Conservation (phyloP, 139 green algal species). For the Auxenochlorella pyrenoidosa region DNA sequence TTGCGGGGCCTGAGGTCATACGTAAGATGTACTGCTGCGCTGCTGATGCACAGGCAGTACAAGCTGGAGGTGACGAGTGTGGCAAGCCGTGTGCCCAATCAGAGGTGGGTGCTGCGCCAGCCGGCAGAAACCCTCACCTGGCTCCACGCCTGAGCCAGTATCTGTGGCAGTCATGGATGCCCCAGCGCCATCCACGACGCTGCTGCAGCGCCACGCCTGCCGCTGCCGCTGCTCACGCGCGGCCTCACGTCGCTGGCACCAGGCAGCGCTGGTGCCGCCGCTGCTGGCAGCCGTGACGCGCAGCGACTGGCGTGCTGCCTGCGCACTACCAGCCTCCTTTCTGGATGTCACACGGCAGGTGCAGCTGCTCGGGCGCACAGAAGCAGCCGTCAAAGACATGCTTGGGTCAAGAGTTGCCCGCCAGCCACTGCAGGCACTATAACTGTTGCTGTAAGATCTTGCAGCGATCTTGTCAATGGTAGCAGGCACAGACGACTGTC, state of each 20-base stretch:
- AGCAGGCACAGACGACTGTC: no score
- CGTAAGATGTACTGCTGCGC: no score
- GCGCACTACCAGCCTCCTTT: neutral
- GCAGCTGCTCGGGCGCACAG: neutral
- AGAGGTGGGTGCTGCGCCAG: neutral
- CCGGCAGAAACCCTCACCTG: neutral
- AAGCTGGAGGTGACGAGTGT: no score
- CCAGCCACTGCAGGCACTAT: no score
- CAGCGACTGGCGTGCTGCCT: neutral
- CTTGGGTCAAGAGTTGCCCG: no score
- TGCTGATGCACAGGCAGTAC: no score
- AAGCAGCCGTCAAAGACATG: neutral
- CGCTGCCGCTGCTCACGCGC: neutral
- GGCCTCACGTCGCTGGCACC: neutral
- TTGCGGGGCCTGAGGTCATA: no score
- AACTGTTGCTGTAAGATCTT: no score
- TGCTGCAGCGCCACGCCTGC: neutral
- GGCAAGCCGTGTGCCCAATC: neutral
- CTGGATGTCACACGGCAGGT: neutral
- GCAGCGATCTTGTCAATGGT: no score
- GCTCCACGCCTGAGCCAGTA: neutral
- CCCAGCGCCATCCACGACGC: neutral
- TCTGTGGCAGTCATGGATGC: neutral
- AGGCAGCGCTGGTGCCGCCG: neutral
- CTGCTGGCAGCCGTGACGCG: neutral